A percentile compares a stretch with the other conserved stretches of the same genome.
Conservation (phyloP, 2,329 filamentous ascomycete species). For the Elsinoe arachidis region DNA sequence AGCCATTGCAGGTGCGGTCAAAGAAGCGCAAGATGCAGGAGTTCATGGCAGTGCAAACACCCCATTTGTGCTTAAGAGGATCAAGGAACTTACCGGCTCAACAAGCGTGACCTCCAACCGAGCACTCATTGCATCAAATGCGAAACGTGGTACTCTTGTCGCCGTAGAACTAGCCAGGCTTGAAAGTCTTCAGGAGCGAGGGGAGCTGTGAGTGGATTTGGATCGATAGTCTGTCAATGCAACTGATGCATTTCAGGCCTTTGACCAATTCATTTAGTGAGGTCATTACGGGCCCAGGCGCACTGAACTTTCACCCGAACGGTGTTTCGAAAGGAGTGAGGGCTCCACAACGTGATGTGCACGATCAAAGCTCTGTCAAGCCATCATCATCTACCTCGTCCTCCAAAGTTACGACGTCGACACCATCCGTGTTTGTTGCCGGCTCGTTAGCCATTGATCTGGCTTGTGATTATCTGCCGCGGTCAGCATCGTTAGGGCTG, state of each 20-base stretch:
- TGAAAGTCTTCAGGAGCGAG: constrained; percentile 24
- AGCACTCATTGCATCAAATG: constrained; percentile 59
- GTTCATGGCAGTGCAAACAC: constrained; percentile 70
- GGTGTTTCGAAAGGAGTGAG: constrained; percentile 22
- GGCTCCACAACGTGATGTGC: neutral
- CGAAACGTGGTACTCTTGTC: constrained; percentile 55
- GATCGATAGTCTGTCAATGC: neutral
- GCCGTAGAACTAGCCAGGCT: constrained; percentile 51
- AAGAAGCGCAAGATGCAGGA: constrained; percentile 55
- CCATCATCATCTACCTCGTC: neutral
- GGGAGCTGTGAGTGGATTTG: constrained; percentile 28
- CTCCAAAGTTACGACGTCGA: constrained; percentile 10
- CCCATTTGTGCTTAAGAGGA: constrained; percentile 69
- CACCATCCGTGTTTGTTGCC: constrained; percentile 68
- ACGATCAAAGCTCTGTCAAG: neutral
- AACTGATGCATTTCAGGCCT: constrained; percentile 4
- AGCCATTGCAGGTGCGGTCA: constrained; percentile 59
- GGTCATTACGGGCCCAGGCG: constrained; percentile 14
- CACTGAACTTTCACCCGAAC: constrained; percentile 16
- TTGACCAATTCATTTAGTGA: neutral
- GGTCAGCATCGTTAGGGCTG: constrained; percentile 32
- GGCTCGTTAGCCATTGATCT: constrained; percentile 86
- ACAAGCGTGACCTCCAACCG: constrained; percentile 67
- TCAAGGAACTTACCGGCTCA: constrained; percentile 67
- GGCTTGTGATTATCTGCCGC: constrained; percentile 65